Evolutionary conservation across 805 yeast genomes (phyloP), one percentile per base, ranked within the genome.

Genomic region (Debaryomyces castellii): DNA sequence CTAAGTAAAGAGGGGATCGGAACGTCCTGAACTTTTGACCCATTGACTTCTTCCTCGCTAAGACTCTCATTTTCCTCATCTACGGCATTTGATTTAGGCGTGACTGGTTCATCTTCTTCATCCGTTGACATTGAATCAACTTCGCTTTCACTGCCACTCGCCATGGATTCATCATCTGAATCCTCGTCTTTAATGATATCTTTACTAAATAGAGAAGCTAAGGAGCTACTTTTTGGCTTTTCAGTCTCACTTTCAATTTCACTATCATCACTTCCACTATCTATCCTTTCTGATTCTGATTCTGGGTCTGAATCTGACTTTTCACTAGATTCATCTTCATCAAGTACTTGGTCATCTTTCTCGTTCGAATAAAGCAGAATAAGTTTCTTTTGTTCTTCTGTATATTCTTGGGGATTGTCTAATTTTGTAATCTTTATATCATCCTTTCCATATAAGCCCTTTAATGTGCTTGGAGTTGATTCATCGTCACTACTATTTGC

Each of bases 1-100:
- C 90, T 77, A 21, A 94, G 69, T 7, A 87, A 65, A 11, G 82
- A 73, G 0, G 98, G 98, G 3, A 80, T 58, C 0, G 94, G 89
- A 6, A 90, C 95, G 63, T 87, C 91, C 47, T 61, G 61, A 6
- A 72, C 77, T 43, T 61, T 68, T 8, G 73, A 53, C 0, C 76
- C 76, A 45, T 72, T 72, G 27, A 72, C 55, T n/a, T 63, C 70
- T 39, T 69, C 74, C 16, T 56, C 63, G 16, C 21, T 25, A 14
- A 50, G 54, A 20, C 46, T 51, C 14, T 51, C 52, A n/a, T 35
- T 39, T 5, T 46, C 39, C 16, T 41, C 45, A 21, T 50, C 45
- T 5, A 38, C 38, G 25, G 30, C 43, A 5, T 14, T 18, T 2
- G 60, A 48, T 39, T 50, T 55, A 8, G 66, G 82, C 11, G 64